Evolutionary conservation across 1,139 yeast species (phyloP).

Genomic region (Geotrichum citri-aurantii): DNA sequence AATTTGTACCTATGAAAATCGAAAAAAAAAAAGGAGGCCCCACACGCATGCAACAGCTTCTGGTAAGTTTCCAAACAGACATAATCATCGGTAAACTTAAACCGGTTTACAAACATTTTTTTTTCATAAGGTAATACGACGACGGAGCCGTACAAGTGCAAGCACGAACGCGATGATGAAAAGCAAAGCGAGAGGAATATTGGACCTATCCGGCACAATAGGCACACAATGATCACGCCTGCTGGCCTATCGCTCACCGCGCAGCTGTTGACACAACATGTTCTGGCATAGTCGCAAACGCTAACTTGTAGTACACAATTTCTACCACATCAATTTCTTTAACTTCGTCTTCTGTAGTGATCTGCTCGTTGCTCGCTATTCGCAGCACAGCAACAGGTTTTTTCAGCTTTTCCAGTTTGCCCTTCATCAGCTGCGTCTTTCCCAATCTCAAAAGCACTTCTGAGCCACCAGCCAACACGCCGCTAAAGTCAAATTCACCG

Average conservation of each 20-base stretch:
- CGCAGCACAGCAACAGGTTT: slow-evolving; percentile 35
- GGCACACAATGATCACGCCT: background rate
- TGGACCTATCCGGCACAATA: background rate
- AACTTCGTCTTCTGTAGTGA: slow-evolving; percentile 14
- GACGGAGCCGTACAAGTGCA: background rate
- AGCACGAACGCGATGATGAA: background rate
- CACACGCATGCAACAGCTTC: background rate
- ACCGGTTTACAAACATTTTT: background rate
- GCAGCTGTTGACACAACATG: slow-evolving; percentile 26
- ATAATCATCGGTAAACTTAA: background rate
- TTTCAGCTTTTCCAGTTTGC: slow-evolving; percentile 32
- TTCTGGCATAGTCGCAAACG: slow-evolving; percentile 35
- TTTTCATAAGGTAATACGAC: background rate
- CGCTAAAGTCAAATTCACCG: slow-evolving; percentile 28
- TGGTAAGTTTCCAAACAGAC: background rate
- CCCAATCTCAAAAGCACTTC: slow-evolving; percentile 33
- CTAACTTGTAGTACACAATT: slow-evolving; percentile 31
- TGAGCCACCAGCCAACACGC: slow-evolving; percentile 21
- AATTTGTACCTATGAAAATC: background rate
- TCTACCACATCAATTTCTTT: slow-evolving; percentile 29
- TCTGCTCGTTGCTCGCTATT: slow-evolving; percentile 18
- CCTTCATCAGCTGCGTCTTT: slow-evolving; percentile 34
- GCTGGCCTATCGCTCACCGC: background rate
- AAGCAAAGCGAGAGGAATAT: background rate
- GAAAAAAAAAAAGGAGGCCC: background rate